Evolutionary conservation across 768 basidiomycete genomes (phyloP).

Genomic region (Boletus rubescentipes): DNA sequence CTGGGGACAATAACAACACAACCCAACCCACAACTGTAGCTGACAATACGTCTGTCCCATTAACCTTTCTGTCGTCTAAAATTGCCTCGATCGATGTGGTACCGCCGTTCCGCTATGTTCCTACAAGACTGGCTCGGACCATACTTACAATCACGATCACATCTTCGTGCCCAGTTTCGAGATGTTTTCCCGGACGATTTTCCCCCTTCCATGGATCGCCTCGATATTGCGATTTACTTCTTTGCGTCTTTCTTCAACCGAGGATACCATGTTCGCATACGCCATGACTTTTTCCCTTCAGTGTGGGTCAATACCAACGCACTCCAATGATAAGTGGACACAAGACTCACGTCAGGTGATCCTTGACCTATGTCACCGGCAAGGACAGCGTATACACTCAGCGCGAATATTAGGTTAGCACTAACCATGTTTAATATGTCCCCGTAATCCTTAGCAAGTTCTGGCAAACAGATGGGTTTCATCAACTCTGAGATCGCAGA

Average conservation of each 20-base stretch:
- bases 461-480: conserved; percentile 12
- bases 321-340: background rate
- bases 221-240: conserved; percentile 21
- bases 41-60: background rate
- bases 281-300: conserved; percentile 23
- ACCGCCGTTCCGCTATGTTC: background rate
- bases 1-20: background rate
- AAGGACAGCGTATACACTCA: background rate
- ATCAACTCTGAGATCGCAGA: background rate
- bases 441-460: conserved; percentile 15
- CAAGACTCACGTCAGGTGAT: conserved; percentile 26
- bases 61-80: background rate
- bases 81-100: background rate
- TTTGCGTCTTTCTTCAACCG: conserved; percentile 21
- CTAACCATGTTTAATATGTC: conserved; percentile 23
- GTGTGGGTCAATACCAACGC: conserved; percentile 1
- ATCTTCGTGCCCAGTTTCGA: conserved; percentile 16
- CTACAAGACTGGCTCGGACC: background rate
- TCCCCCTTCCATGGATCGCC: conserved; percentile 16
- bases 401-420: background rate
- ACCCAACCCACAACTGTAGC: background rate
- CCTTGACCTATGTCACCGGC: conserved; percentile 23
- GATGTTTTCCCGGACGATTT: conserved; percentile 24
- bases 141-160: background rate
- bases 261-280: conserved; percentile 19